Evolutionary conservation across 2,329 filamentous ascomycete genomes (phyloP), one percentile per base, ranked within the genome.

Genomic region (Penicillium nordicum): DNA sequence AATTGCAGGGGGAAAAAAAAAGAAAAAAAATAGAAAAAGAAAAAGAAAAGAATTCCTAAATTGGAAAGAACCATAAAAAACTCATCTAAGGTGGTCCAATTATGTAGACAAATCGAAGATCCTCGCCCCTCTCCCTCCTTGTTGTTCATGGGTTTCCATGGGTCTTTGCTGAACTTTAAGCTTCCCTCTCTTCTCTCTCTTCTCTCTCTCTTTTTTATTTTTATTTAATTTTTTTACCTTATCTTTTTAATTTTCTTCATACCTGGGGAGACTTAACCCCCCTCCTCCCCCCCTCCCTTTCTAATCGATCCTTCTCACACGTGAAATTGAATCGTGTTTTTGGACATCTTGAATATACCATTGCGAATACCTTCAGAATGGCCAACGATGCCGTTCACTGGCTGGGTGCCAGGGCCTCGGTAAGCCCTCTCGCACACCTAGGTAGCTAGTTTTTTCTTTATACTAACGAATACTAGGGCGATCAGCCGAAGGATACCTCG

Each of bases 41-140:
- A 43, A 50, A 42, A 25, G 42, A 4, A 43, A 11, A 46, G 18
- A 41, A 55, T 32, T n/a, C 32, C 32, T 0, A 32, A 32, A 32
- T 32, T 16, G 32, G 14, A 9, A 4, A 4, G 32, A 23, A 44
- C 23, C 29, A 12, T 14, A 21, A 30, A 43, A 32, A 27, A 5
- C 9, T 10, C 27, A 51, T 44, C 16, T 25, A 30, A 18, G 12
- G 46, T 46, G 30, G 6, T 48, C 30, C 51, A 51, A 55, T 65
- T 63, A 65, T 59, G 61, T 65, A 58, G 62, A 23, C 38, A 50
- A 58, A 60, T 59, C 62, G 49, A 45, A 45, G 59, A 61, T 63
- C 59, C 43, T 44, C 50, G 56, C 57, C 58, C 60, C 55, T 62
- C 58, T 44, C 52, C 54, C 44, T 55, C 55, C 50, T 57, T 52